These are phyloP conservation scores for Nothophoma quercina DNA, from an alignment of 2,329 filamentous ascomycete species.

Conservation along the genomic window DNA sequence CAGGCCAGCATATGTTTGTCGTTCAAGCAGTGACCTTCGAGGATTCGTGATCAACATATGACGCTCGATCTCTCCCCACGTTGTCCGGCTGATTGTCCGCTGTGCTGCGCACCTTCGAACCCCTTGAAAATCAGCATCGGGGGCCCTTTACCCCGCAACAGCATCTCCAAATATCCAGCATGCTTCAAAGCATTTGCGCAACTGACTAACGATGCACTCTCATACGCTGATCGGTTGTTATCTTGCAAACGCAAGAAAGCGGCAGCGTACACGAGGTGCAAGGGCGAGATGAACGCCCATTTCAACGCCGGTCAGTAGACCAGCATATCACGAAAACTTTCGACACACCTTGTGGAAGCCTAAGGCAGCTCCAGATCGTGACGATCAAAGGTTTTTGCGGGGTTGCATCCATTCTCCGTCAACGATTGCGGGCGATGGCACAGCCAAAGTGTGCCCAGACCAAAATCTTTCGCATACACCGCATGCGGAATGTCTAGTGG, in stretches of 20 bases:
- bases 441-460: slow-evolving; percentile 9
- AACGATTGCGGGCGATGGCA: neutral
- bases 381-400: neutral
- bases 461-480: slow-evolving; percentile 5
- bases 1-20: no score
- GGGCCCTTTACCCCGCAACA: neutral
- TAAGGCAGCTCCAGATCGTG: neutral
- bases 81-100: slow-evolving; percentile 14
- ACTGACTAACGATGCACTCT: neutral
- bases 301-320: neutral
- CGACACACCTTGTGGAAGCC: neutral
- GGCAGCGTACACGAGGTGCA: neutral
- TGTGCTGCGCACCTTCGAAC: neutral
- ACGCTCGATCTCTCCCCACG: neutral
- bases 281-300: neutral
- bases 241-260: neutral
- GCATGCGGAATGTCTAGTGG: slow-evolving; percentile 5
- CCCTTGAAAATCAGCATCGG: neutral
- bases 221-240: neutral
- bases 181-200: neutral
- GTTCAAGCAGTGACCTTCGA: neutral
- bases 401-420: neutral
- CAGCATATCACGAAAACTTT: neutral
- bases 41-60: neutral
- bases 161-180: neutral